Evolutionary conservation across 805 yeast species (phyloP).

Genomic region (Yarrowia sp.): DNA sequence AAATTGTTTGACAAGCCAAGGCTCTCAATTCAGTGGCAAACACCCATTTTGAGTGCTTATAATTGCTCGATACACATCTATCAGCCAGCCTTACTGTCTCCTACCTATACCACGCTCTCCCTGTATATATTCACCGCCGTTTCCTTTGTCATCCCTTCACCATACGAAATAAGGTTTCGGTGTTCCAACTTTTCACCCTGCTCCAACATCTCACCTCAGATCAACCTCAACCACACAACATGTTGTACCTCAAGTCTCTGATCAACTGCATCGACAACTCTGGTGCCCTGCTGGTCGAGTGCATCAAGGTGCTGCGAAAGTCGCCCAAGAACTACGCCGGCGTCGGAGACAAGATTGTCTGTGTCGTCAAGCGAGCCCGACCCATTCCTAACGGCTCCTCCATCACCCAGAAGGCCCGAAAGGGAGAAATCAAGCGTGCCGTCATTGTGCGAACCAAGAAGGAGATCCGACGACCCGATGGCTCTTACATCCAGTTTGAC

Average conservation of each 20-base stretch:
- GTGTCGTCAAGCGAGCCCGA: constrained; percentile 87
- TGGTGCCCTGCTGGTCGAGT: constrained; percentile 91
- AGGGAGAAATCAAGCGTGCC: constrained; percentile 95
- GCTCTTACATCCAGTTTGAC: constrained; percentile 80
- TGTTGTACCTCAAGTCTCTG: constrained; percentile 87
- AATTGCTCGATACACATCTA: too few species aligned
- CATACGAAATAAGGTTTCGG: not conserved
- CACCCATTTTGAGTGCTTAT: too few species aligned
- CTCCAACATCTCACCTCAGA: not conserved
- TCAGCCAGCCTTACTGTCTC: too few species aligned
- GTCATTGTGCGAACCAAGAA: constrained; percentile 92
- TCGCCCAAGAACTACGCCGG: constrained; percentile 78
- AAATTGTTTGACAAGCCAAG: too few species aligned
- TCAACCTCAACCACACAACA: constrained; percentile 36
- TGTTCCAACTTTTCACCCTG: not conserved
- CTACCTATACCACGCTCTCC: too few species aligned
- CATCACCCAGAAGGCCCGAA: constrained; percentile 70
- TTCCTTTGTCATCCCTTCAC: not conserved
- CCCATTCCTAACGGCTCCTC: constrained; percentile 74
- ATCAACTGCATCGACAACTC: constrained; percentile 92
- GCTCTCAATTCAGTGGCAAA: too few species aligned
- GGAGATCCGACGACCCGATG: constrained; percentile 75
- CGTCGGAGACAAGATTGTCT: constrained; percentile 80
- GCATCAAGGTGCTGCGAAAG: constrained; percentile 91
- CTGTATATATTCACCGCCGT: not conserved